Evolutionary conservation across 2,329 filamentous ascomycete species (phyloP).

Genomic region (Lachnellula suecica): DNA sequence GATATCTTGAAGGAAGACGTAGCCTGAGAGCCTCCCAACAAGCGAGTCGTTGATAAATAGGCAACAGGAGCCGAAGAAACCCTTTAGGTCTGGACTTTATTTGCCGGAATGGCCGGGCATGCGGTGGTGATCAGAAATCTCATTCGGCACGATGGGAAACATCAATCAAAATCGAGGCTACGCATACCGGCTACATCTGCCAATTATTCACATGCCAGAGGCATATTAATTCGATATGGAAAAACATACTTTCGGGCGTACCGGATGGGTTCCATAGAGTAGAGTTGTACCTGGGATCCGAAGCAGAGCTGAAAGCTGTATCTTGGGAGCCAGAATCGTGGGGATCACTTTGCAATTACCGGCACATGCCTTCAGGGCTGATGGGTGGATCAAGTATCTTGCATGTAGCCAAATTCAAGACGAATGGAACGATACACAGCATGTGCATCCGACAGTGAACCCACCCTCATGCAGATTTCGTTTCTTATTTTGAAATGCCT

Average conservation of each 20-base stretch:
- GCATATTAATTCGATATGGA: constrained; percentile 10
- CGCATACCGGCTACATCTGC: constrained; percentile 5
- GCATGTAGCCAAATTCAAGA: constrained; percentile 3
- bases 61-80: constrained; percentile 14
- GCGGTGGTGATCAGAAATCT: constrained; percentile 13
- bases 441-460: too few species aligned
- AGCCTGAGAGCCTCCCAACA: not conserved
- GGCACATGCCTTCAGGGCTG: not conserved
- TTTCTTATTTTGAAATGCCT: too few species aligned
- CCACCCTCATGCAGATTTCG: too few species aligned
- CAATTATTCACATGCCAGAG: constrained; percentile 9
- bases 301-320: not conserved
- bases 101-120: constrained; percentile 17
- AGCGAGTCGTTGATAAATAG: constrained; percentile 10
- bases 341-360: not conserved
- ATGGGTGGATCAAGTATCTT: constrained; percentile 3
- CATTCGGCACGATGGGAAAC: constrained; percentile 8
- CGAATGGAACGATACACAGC: constrained; percentile 5
- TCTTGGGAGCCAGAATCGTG: not conserved
- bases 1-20: constrained; percentile 29
- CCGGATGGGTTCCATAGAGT: constrained; percentile 11
- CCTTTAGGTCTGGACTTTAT: constrained; percentile 10
- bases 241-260: constrained; percentile 2
- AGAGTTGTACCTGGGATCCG: not conserved
- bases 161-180: constrained; percentile 6